A percentile compares a stretch with the other conserved stretches of the same genome.
Conservation (phyloP, 306 rosid genomes). For the Leucaena leucocephala region DNA sequence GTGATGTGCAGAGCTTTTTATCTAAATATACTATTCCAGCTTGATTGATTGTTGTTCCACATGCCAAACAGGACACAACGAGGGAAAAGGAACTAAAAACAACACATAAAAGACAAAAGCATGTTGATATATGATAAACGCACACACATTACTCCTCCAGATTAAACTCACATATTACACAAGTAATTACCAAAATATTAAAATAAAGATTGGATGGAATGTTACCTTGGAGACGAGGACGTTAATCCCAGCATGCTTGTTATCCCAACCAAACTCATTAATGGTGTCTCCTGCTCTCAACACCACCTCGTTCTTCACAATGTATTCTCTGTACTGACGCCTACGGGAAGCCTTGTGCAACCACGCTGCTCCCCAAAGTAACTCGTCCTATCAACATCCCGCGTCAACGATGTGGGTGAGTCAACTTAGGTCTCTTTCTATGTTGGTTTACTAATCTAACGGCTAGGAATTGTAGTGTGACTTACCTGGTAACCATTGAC, state of each 20-base stretch:
- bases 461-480: constrained; percentile 14
- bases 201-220: neutral
- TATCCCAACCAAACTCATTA: constrained; percentile 99
- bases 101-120: constrained; percentile 46
- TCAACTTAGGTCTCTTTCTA: too few species aligned
- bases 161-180: neutral
- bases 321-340: constrained; percentile 87
- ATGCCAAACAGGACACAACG: constrained; percentile 48
- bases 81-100: constrained; percentile 41
- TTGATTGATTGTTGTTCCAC: constrained; percentile 47
- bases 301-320: constrained; percentile 82
- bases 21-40: constrained; percentile 37
- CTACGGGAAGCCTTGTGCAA: constrained; percentile 93
- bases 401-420: neutral
- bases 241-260: constrained; percentile 99
- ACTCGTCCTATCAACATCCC: constrained; percentile 64
- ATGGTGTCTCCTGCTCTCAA: constrained; percentile 93
- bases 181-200: too few species aligned
- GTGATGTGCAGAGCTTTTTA: constrained; percentile 48
- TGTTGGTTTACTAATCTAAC: constrained; percentile 37
- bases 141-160: neutral
- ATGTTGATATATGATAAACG: constrained; percentile 35
- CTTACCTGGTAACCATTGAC: constrained; percentile 88
- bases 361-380: constrained; percentile 98
- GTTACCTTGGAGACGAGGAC: constrained; percentile 87